Base-by-base conservation (phyloP, 768 basidiomycete genomes). In the Collybiopsis confluens region DNA sequence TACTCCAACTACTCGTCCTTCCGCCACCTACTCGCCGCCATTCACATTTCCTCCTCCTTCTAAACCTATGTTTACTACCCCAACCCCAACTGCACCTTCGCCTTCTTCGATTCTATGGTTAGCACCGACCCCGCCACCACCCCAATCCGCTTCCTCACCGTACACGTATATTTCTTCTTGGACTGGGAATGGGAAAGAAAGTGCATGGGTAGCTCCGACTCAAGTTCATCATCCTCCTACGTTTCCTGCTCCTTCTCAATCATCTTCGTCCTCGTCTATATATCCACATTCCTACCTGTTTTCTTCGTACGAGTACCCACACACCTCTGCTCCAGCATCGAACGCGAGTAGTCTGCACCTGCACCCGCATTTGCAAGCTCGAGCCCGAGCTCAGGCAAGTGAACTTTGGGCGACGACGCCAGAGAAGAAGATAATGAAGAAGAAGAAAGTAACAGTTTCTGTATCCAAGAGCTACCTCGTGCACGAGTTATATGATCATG, bases 391-490 rank as follows among this genome's bases (percentile, higher is more conserved):
- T 61, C 23, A 37, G 40, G n/a, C n/a, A n/a, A n/a, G n/a, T n/a
- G n/a, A n/a, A n/a, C n/a, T n/a, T n/a, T n/a, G n/a, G n/a, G n/a
- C n/a, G n/a, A n/a, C n/a, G n/a, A n/a, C n/a, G n/a, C 59, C 20
- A 54, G 62, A n/a, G 40, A 51, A 37, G 30, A 33, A 33, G 13
- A 33, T 33, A 5, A 33, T 6, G 13, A 33, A 5, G 6, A 33
- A 33, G 30, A 33, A 5, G 30, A 33, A 33, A 33, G 13, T n/a
- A n/a, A n/a, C n/a, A n/a, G n/a, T n/a, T n/a, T n/a, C n/a, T n/a
- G 76, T 83, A 1, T 68, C 79, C 5, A 87, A 81, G 62, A 89
- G 85, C 61, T 91, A 90, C 59, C 68, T 92, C 2, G 68, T 91
- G 2, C 85, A 90, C 61, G 86, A 89, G 59, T 46, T 67, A 41